Base-by-base conservation (phyloP, 1,284 basidiomycete genomes). In the Cerrena zonata region DNA sequence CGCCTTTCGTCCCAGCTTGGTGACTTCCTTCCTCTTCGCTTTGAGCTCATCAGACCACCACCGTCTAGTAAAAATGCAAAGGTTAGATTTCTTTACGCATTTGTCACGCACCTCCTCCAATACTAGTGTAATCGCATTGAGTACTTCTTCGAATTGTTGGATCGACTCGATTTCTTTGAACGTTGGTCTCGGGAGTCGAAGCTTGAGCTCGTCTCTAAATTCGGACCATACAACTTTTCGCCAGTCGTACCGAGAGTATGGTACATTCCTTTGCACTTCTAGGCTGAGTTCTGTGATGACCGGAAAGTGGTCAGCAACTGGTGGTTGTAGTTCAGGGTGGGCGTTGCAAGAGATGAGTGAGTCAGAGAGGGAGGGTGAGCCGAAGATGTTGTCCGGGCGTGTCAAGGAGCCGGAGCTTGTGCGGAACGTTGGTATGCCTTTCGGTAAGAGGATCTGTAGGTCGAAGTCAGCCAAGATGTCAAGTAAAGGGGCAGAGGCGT, bases 321-420 rank as follows among this genome's bases (percentile, higher is more conserved):
- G 37, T 0, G 59, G 64, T 0, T 54, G 45, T 2, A 47, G 26
- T 0, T 54, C 51, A 0, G 57, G 60, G 1, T 34, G 2, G 0
- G 53, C 53, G 7, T 47, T 22, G 50, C 67, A 70, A 0, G 45
- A 36, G 3, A 55, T 39, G 10, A 71, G 45, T 2, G 21, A 5
- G 1, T 64, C 54, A 0, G 46, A 22, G 0, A 65, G 44, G 3
- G 36, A 30, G 0, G 21, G 21, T 0, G 61, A 53, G 45, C 53
- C 47, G 39, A 69, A 73, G 24, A 72, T 61, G 47, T 72, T 70
- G 56, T 72, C 69, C 0, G 47, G 47, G 11, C 47, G 23, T 4
- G 47, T 49, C 26, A n/a, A 42, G n/a, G 13, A 40, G 18, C 39
- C 39, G 5, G 51, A 45, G 0, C 50, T 39, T 0, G 61, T 56